Evolutionary conservation across 768 basidiomycete species (phyloP), one percentile per base, ranked within the genome.

Genomic region (Termitomyces sp.): DNA sequence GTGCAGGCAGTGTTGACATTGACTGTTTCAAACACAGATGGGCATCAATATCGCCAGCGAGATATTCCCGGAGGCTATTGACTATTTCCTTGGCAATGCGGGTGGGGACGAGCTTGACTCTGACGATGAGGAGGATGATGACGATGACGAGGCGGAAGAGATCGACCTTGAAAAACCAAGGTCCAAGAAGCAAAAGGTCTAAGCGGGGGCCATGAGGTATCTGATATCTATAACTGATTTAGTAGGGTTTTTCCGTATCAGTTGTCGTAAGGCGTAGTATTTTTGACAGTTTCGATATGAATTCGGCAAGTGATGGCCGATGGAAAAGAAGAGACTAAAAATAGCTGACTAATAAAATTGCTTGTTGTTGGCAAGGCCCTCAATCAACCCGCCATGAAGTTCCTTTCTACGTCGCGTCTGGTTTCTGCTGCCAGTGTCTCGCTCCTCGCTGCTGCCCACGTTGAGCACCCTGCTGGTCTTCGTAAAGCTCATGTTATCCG

Each of bases 161-260:
- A 94, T 94, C 72, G 92, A 94, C 72, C 74, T 94, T 57, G 92
- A 94, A 71, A 88, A 90, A 72, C 92, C 91, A 44, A 79, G 83
- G 61, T 66, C 83, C 54, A 92, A 92, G 75, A 90, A 87, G 74
- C 83, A 80, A 73, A 83, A 82, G 67, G 79, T 82, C 53, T 86
- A 77, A 42, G 26, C 10, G 1, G 10, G 12, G 38, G 16, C 45
- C 35, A 24, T 18, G 49, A 36, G 35, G 9, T 22, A 36, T 50
- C 30, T 45, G 53, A 16, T 1, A 40, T 22, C 51, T 36, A 24
- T 35, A 35, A 18, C 20, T 18, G 40, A 54, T 44, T 26, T n/a
- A 44, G 53, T 18, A 30, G 13, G 9, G 7, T 22, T 20, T 32
- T 30, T 32, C 53, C 33, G 33, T 54, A 16, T 28, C 6, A 18